phyloP scores from a whole-genome alignment of 306 rosid genomes.

The Hippophae tibetana region DNA sequence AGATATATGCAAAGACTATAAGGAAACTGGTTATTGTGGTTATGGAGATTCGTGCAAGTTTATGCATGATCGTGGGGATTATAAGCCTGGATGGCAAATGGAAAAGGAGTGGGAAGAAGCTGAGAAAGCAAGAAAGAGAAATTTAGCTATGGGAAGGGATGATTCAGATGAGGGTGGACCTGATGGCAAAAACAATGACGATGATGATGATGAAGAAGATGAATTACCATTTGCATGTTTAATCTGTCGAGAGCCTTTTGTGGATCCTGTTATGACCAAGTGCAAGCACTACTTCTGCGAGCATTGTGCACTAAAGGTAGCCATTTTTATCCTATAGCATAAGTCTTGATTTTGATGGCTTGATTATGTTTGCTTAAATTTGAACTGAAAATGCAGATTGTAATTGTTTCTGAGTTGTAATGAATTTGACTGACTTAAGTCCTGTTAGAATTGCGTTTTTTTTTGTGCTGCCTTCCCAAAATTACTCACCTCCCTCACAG shows the following conservation, averaged over 20 bases:
- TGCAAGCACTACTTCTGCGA: slow-evolving; percentile 82
- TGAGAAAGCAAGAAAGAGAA: slow-evolving; percentile 72
- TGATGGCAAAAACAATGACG: slow-evolving; percentile 22
- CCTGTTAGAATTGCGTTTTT: no score
- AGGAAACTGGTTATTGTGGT: slow-evolving; percentile 82
- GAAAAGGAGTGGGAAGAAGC: slow-evolving; percentile 92
- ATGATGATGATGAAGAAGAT: slow-evolving; percentile 36
- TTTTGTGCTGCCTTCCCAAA: no score
- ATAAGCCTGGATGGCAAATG: slow-evolving; percentile 88
- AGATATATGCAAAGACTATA: slow-evolving; percentile 81
- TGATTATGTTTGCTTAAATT: neutral
- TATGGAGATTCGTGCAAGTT: slow-evolving; percentile 80
- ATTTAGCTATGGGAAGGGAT: slow-evolving; percentile 45
- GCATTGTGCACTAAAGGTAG: slow-evolving; percentile 79
- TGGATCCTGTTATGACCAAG: slow-evolving; percentile 70
- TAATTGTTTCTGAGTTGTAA: no score
- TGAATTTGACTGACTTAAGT: no score
- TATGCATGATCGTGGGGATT: slow-evolving; percentile 95
- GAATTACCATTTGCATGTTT: slow-evolving; percentile 71
- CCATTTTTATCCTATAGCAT: neutral
- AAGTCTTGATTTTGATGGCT: neutral
- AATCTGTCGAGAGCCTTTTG: slow-evolving; percentile 72
- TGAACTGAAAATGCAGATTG: no score
- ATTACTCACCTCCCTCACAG: no score
- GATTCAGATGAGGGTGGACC: slow-evolving; percentile 33